Conservation (phyloP, 345 rosid species). For the Syzygium grande region DNA sequence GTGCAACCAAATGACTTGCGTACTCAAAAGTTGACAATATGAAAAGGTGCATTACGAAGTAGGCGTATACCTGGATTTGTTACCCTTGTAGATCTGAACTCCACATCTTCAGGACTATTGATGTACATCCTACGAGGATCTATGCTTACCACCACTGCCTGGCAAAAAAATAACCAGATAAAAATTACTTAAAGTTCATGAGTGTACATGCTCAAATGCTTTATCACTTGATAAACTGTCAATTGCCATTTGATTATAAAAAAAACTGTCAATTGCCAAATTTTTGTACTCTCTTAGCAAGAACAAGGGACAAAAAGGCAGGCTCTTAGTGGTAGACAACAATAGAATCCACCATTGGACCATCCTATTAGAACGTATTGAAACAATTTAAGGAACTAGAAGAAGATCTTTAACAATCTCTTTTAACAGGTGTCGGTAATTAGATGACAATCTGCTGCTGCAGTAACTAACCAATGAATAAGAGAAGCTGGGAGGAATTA, state of each 20-base stretch:
- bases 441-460: not conserved
- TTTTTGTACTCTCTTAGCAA: not conserved
- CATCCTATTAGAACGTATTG: not conserved
- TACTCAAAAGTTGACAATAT: not conserved
- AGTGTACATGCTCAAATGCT: not conserved
- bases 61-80: slow-evolving; percentile 55
- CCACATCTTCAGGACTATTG: slow-evolving; percentile 60
- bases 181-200: not conserved
- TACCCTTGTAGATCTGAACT: slow-evolving; percentile 51
- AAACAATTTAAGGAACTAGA: not conserved
- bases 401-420: not conserved
- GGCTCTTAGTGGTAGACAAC: not conserved
- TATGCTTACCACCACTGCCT: slow-evolving; percentile 99
- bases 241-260: not conserved
- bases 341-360: not conserved
- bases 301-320: not conserved
- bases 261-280: not conserved
- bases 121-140: slow-evolving; percentile 90
- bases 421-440: not conserved
- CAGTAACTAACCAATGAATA: not conserved
- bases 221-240: not conserved
- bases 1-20: not conserved
- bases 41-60: not conserved
- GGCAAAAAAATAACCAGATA: slow-evolving; percentile 9
- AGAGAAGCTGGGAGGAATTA: not conserved